Percentiles rank a stretch among this genome's conserved stretches.
Evolutionary conservation across 495 filamentous ascomycete genomes (phyloP).

Genomic region (Aspergillus incahuasiensis): DNA sequence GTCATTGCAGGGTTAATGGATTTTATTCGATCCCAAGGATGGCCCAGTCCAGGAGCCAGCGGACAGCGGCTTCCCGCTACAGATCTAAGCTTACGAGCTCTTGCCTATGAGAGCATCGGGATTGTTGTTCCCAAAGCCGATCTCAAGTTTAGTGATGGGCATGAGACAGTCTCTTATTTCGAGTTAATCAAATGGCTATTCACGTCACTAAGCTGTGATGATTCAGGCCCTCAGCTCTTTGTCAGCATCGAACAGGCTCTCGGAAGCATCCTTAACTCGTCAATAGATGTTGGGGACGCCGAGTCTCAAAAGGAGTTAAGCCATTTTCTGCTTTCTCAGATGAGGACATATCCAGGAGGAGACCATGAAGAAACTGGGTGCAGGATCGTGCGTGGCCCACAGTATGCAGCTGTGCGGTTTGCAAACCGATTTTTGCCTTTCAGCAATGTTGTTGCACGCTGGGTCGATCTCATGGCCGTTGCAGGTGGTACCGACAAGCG

Average conservation of each 20-base stretch:
- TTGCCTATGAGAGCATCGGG: slow-evolving; percentile 82
- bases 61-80: slow-evolving; percentile 47
- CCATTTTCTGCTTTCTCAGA: slow-evolving; percentile 61
- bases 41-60: slow-evolving; percentile 60
- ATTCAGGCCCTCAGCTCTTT: slow-evolving; percentile 65
- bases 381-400: slow-evolving; percentile 56
- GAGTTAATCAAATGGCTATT: slow-evolving; percentile 74
- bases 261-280: slow-evolving; percentile 65
- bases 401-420: slow-evolving; percentile 81
- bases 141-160: slow-evolving; percentile 27
- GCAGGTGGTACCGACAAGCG: slow-evolving; percentile 56
- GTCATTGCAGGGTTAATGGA: slow-evolving; percentile 67
- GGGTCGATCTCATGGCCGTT: slow-evolving; percentile 81
- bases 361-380: slow-evolving; percentile 35
- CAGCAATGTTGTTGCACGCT: slow-evolving; percentile 70
- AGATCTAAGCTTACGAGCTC: slow-evolving; percentile 61
- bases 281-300: slow-evolving; percentile 42
- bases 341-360: slow-evolving; percentile 52
- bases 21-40: slow-evolving; percentile 77
- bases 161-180: slow-evolving; percentile 47
- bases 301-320: slow-evolving; percentile 47
- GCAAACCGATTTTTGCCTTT: slow-evolving; percentile 86
- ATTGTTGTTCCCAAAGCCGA: slow-evolving; percentile 58
- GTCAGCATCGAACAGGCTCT: slow-evolving; percentile 88
- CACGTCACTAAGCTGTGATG: slow-evolving; percentile 72